Evolutionary conservation across 2,329 filamentous ascomycete genomes (phyloP).

Genomic region (Metarhizium brunneum): DNA sequence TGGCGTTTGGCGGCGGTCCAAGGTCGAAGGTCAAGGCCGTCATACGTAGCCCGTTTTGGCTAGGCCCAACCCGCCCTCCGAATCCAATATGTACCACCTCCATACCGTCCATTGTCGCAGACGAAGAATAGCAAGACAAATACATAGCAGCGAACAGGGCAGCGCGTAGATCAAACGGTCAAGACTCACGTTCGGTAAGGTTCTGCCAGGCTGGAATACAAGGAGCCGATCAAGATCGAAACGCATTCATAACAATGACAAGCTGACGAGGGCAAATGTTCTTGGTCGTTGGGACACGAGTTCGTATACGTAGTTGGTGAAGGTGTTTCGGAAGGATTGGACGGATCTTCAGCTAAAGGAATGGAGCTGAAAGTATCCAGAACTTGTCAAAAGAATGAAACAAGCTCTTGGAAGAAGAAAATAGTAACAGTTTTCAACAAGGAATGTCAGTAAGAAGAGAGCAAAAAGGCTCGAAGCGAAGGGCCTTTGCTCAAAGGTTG

Average conservation of each 20-base stretch:
- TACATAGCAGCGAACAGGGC: constrained; percentile 1
- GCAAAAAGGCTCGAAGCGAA: background rate
- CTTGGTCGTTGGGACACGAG: constrained; percentile 4
- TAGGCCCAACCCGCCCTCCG: background rate
- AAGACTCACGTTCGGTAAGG: background rate
- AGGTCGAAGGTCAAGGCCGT: background rate
- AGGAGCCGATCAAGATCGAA: background rate
- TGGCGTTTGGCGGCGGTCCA: background rate
- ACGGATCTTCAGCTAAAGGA: constrained; percentile 27
- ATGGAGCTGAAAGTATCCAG: constrained; percentile 16
- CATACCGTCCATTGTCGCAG: constrained; percentile 7
- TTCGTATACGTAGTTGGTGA: background rate
- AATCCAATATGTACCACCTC: background rate
- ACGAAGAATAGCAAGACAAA: constrained; percentile 2
- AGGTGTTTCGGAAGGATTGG: constrained; percentile 23
- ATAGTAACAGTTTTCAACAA: too few species aligned
- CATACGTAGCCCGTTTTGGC: background rate
- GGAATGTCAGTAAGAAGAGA: background rate
- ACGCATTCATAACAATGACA: background rate
- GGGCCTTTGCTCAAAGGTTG: constrained; percentile 1
- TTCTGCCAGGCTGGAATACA: background rate
- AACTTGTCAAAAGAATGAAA: background rate
- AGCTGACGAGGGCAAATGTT: background rate
- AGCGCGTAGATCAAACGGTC: background rate
- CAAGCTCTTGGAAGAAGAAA: background rate